Conservation (phyloP, 1,139 yeast genomes). For the Scheffersomyces quercinus region DNA sequence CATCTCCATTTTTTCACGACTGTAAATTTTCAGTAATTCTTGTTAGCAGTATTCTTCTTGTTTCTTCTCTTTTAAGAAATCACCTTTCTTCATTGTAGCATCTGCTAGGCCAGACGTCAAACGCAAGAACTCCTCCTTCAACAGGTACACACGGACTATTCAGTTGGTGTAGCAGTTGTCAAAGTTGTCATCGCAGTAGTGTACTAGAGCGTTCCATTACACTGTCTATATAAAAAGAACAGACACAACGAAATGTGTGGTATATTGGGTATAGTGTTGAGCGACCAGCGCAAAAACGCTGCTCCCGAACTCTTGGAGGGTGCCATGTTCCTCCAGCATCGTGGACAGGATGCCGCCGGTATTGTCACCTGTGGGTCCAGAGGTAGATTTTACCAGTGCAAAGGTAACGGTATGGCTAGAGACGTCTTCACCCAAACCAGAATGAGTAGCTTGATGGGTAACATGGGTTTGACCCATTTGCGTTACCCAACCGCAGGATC, state of each 20-base stretch:
- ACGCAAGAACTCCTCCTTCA: background rate
- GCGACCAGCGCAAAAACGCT: slow-evolving; percentile 71
- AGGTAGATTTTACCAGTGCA: slow-evolving; percentile 94
- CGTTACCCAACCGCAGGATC: slow-evolving; percentile 99
- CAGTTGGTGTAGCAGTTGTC: slow-evolving; percentile 1
- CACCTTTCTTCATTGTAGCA: background rate
- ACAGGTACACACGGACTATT: background rate
- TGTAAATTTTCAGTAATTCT: too few relatives aligned
- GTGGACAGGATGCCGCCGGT: slow-evolving; percentile 99
- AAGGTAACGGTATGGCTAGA: slow-evolving; percentile 98
- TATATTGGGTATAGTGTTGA: slow-evolving; percentile 81
- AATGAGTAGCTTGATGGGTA: slow-evolving; percentile 79
- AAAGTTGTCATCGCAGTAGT: background rate
- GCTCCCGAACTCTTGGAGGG: slow-evolving; percentile 94
- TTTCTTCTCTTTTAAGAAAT: slow-evolving; percentile 1
- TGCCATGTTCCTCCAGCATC: slow-evolving; percentile 88
- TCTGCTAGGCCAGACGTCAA: too few relatives aligned
- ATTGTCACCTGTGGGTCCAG: slow-evolving; percentile 93
- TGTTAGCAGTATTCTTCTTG: too few relatives aligned
- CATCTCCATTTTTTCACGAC: background rate
- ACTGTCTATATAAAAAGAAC: background rate
- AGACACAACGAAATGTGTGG: slow-evolving; percentile 72
- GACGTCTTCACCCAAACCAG: slow-evolving; percentile 90
- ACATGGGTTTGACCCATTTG: slow-evolving; percentile 93
- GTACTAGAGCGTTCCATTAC: too few relatives aligned